Base-by-base conservation (phyloP, 2,329 filamentous ascomycete genomes). In the Colletotrichum salicis region DNA sequence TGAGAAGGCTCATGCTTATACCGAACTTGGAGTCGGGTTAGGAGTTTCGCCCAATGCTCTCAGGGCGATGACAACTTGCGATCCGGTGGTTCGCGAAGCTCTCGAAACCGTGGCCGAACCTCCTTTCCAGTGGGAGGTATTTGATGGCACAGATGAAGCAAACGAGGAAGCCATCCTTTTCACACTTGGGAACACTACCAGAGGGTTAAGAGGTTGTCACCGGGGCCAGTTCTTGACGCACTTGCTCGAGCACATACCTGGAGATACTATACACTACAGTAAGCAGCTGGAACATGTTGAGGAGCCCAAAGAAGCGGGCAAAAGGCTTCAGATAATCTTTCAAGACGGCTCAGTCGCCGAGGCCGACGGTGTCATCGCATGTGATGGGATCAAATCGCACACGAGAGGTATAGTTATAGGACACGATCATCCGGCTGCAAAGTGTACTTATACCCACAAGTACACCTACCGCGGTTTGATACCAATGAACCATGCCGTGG, bases 321-420 rank as follows among this genome's bases (percentile, higher is more conserved):
- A 67, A 13, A 60, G 72, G 1, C 77, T 80, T 4, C 66, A 69
- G 0, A 75, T 85, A 63, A 74, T 54, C 13, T 86, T 86, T 61
- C 70, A 76, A 0, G 84, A 86, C 37, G 83, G 83, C 0, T 80
- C 80, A 0, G 79, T 77, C 0, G 82, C 80, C 2, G 75, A 78
- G 15, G 81, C 83, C 5, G 82, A 83, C 31, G 82, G 78, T 1
- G 64, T 91, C 0, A 81, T 93, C 80, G 74, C 88, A 1, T 90
- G 88, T 74, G 90, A 92, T 77, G 90, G 90, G 0, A 89, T 92
- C 76, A 90, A 91, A 2, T 19, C 70, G 78, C 78, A 70, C 78
- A 81, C 4, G 78, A 81, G 90, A 19, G 79, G 85, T 31, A 77
- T 89, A 2, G 78, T 92, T 7, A 80, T 91, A 0, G 87, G 86